Evolutionary conservation across 352 stramenopile genomes (phyloP).

Genomic region (Pilasporangium apinafurcum): DNA sequence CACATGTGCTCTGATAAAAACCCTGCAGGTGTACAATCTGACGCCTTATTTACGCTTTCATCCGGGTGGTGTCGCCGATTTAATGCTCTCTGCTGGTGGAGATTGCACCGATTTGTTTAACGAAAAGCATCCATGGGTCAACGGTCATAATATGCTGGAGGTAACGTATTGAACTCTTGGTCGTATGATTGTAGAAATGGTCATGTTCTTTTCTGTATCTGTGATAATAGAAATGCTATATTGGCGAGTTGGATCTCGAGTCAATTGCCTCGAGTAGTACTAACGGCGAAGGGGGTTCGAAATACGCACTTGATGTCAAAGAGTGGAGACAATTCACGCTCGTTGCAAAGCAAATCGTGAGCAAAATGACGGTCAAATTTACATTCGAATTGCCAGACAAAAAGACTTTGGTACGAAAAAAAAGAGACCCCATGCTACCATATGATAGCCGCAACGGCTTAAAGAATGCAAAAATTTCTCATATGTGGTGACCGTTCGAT

Average conservation of each 20-base stretch:
- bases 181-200: neutral
- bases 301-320: constrained; percentile 49
- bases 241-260: constrained; percentile 57
- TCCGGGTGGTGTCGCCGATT: constrained; percentile 91
- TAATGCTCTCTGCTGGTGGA: constrained; percentile 88
- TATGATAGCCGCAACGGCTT: too few relatives aligned
- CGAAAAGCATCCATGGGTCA: constrained; percentile 96
- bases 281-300: constrained; percentile 17
- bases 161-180: constrained; percentile 5
- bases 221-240: constrained; percentile 60
- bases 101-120: constrained; percentile 96
- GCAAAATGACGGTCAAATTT: constrained; percentile 56
- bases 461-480: too few relatives aligned
- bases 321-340: constrained; percentile 69
- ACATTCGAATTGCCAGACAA: constrained; percentile 64
- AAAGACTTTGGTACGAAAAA: constrained; percentile 50
- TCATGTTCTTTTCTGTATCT: neutral
- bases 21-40: constrained; percentile 88
- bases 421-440: too few relatives aligned
- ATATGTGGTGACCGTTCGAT: too few relatives aligned
- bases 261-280: constrained; percentile 17
- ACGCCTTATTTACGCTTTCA: constrained; percentile 97
- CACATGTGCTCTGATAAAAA: neutral
- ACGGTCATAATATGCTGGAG: constrained; percentile 87
- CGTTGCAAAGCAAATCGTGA: constrained; percentile 46